Evolutionary conservation across 2,329 filamentous ascomycete genomes (phyloP).

Genomic region (Bretziella fagacearum): DNA sequence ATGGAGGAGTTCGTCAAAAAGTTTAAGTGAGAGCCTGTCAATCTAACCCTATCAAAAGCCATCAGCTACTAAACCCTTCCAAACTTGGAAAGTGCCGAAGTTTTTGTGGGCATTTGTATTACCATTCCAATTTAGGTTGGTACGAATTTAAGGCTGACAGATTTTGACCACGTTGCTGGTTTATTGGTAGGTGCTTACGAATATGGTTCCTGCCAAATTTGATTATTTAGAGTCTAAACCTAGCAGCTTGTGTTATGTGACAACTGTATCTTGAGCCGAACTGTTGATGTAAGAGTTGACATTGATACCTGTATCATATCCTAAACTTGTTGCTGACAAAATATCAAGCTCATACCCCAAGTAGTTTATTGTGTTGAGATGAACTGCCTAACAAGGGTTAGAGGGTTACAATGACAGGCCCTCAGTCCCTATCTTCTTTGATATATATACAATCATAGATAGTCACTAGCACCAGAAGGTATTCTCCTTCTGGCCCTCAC

Average conservation of each 20-base stretch:
- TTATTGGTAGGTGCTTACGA: neutral
- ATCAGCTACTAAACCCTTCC: neutral
- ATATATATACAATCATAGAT: too few species aligned
- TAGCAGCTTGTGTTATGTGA: neutral
- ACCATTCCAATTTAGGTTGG: neutral
- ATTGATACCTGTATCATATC: too few species aligned
- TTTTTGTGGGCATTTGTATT: conserved; percentile 6
- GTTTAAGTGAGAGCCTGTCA: neutral
- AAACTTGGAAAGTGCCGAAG: neutral
- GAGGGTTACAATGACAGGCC: too few species aligned
- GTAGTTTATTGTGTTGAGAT: too few species aligned
- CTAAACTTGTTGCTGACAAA: too few species aligned
- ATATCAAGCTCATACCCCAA: too few species aligned
- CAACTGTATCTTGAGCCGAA: neutral
- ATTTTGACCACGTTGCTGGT: neutral
- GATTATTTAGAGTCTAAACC: neutral
- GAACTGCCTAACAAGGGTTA: too few species aligned
- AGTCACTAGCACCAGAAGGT: too few species aligned
- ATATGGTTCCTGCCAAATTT: neutral
- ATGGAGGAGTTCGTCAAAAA: too few species aligned
- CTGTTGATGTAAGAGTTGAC: too few species aligned
- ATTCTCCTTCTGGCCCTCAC: too few species aligned
- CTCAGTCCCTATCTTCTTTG: too few species aligned
- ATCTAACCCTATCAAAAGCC: neutral
- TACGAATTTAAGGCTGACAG: neutral